Base-by-base conservation (phyloP, 768 basidiomycete species). In the Russula emetica region DNA sequence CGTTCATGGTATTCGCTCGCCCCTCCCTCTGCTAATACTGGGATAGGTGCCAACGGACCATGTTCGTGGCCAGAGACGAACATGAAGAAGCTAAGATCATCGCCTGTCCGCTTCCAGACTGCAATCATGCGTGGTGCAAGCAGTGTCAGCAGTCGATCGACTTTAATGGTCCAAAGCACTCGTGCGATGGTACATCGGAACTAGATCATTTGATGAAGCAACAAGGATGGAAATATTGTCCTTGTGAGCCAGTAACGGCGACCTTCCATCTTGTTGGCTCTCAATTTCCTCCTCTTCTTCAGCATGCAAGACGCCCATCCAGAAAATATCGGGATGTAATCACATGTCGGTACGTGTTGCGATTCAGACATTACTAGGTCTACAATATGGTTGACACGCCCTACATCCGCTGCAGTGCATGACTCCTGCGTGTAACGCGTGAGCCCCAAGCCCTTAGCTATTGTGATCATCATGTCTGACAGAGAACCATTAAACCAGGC, bases 371-470 rank as follows among this genome's bases (percentile, higher is more conserved):
- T 22, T 47, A n/a, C 11, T 24, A 20, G 9, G 26, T 50, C 10
- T 26, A 5, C n/a, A 20, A 24, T 44, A 8, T 32, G 9, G 9
- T 24, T 50, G 36, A 61, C 24, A n/a, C 11, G 13, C 1, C 36
- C 16, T 13, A n/a, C 44, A 34, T 38, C 44, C 26, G 11, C 9
- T 16, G 32, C 5, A 85, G 84, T 85, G 82, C 66, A 78, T 79
- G 47, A 74, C 82, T 0, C 82, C 83, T 2, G 82, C 79, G 13
- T 85, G 84, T 71, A 84, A 85, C 66, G 78, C 79, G 72, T 73
- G 53, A 55, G 71, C 53, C 3, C 36, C 14, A 4, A 26, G 54
- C 26, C 0, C 13, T 26, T 28, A 44, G 4, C 20, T 5, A 26
- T 6, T 9, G 51, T 30, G 20, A 57, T 34, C 9, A n/a, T 6